These are phyloP conservation scores for Collybia nuda DNA, from an alignment of 768 basidiomycete species.

Conservation along the genomic window DNA sequence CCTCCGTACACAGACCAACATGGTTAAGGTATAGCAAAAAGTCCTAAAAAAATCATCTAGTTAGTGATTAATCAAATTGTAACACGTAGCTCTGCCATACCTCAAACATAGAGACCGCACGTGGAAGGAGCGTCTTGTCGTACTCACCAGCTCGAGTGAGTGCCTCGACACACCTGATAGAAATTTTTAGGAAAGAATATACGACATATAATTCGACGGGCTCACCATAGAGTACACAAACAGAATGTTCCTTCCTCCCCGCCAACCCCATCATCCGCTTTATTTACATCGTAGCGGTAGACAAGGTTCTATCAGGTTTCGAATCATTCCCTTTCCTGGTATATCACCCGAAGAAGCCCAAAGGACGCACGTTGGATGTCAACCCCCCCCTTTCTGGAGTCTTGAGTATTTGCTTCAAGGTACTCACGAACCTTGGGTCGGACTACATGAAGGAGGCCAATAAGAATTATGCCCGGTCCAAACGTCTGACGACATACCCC, in stretches of 20 bases:
- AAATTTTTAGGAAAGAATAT: background rate
- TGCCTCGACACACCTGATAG: conserved; percentile 78
- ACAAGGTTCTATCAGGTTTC: conserved; percentile 60
- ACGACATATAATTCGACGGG: conserved; percentile 1
- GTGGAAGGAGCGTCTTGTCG: conserved; percentile 62
- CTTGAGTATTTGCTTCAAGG: conserved; percentile 79
- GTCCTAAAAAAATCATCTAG: conserved; percentile 39
- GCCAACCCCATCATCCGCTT: conserved; percentile 91
- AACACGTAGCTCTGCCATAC: conserved; percentile 36
- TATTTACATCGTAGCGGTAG: conserved; percentile 85
- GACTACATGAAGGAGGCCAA: conserved; percentile 39
- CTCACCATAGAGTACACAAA: conserved; percentile 79
- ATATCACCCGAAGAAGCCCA: background rate
- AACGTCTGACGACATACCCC: conserved; percentile 44
- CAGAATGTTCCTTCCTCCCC: conserved; percentile 96
- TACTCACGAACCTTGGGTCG: conserved; percentile 87
- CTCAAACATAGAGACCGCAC: conserved; percentile 88
- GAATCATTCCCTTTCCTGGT: background rate
- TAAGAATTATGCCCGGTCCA: background rate
- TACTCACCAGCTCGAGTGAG: conserved; percentile 85
- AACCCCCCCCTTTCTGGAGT: conserved; percentile 90
- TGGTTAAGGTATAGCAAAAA: conserved; percentile 85
- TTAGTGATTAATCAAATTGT: background rate
- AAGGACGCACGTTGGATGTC: conserved; percentile 70
- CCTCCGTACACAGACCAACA: conserved; percentile 83